Base-by-base conservation (phyloP, 345 rosid species). In the Kandelia obovata region DNA sequence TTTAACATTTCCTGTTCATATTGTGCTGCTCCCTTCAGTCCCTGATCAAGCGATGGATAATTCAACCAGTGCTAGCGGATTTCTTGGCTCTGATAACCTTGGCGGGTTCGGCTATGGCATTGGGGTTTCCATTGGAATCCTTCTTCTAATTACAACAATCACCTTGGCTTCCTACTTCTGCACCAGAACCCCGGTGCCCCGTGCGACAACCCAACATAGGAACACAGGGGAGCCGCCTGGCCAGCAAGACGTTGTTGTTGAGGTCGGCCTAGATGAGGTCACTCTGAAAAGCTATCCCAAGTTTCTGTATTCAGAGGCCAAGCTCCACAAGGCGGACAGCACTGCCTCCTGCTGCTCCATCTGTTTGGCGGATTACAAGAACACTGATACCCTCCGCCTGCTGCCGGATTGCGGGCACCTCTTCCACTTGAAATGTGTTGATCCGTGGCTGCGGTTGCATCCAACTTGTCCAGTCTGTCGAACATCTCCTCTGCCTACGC, bases 401-500 rank as follows among this genome's bases (percentile, higher is more conserved):
- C 64, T 95, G 52, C 97, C 97, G 1, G 96, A 92, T 30, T 95
- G 97, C 59, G 84, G 82, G 25, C 98, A 91, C 61, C 77, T 87
- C 6, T 93, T 91, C 65, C 98, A 93, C 73, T 68, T 59, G n/a
- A 84, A 85, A 73, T 93, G 98, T 53, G 82, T 93, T 21, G 98
- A 93, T 78, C 92, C 91, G 23, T 93, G 97, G 98, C 69, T 93
- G 68, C 61, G 91, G 43, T 64, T 82, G 58, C 91, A 91, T 60
- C 89, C 94, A 1, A 84, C 91, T 11, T 93, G 98, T 71, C 98
- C 97, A 0, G 82, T 91, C 2, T 93, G 97, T 49, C 53, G 98
- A 72, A 90, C 83, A 13, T 91, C 98, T 34, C 98, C 98, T 21
- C 55, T 91, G 61, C 92, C 97, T 4, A 83, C 98, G n/a, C 98